A percentile compares a stretch with the other conserved stretches of the same genome.
Evolutionary conservation across 345 rosid genomes (phyloP).

Genomic region (Rhizophora apiculata): DNA sequence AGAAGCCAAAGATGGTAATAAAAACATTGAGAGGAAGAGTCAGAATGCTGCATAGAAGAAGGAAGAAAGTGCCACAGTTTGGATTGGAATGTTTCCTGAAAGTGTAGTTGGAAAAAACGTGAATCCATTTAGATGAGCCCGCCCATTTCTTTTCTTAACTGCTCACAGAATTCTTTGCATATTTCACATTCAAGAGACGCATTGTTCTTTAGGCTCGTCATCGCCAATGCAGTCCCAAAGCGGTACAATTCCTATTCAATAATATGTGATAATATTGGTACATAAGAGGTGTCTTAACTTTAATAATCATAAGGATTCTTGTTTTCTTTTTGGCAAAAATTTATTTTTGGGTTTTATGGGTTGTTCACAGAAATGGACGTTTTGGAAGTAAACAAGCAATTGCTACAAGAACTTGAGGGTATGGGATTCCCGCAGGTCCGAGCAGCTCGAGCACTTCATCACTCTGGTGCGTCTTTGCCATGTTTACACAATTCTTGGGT

Average conservation of each 20-base stretch:
- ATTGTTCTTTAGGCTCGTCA: not conserved
- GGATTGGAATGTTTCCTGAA: no score
- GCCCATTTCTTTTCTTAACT: conserved; percentile 21
- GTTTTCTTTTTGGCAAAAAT: not conserved
- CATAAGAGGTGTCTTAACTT: not conserved
- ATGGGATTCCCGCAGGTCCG: conserved; percentile 58
- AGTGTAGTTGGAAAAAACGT: no score
- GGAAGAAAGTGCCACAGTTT: conserved; percentile 1
- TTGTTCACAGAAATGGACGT: conserved; percentile 33
- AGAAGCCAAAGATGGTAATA: no score
- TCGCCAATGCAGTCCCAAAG: conserved; percentile 26
- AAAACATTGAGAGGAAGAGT: conserved; percentile 7
- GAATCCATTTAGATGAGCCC: conserved; percentile 15
- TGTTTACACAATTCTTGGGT: not conserved
- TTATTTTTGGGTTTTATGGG: not conserved
- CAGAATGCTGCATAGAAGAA: conserved; percentile 7
- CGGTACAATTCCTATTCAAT: conserved; percentile 16
- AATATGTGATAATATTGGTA: not conserved
- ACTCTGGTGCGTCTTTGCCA: conserved; percentile 44
- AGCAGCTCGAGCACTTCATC: conserved; percentile 65
- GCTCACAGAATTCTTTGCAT: conserved; percentile 12
- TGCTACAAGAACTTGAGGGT: conserved; percentile 61
- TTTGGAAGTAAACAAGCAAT: conserved; percentile 47
- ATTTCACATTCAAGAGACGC: not conserved
- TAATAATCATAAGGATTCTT: not conserved